Evolutionary conservation across 2,329 filamentous ascomycete genomes (phyloP).

Genomic region (Sclerotinia minor): DNA sequence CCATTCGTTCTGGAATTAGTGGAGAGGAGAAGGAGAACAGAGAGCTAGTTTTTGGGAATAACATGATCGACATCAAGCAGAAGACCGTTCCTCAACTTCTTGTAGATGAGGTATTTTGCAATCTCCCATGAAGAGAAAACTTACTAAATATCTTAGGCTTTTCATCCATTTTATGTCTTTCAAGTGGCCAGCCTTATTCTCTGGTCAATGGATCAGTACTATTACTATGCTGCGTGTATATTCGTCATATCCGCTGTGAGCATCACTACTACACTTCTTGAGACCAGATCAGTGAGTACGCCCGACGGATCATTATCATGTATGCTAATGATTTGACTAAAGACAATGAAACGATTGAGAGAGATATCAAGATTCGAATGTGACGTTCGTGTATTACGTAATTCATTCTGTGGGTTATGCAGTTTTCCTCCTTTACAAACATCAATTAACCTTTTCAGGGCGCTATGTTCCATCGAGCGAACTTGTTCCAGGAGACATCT

Average conservation of each 20-base stretch:
- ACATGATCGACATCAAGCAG: constrained; percentile 89
- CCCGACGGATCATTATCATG: constrained; percentile 15
- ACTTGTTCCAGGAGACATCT: constrained; percentile 92
- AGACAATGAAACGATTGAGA: constrained; percentile 85
- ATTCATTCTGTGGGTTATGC: constrained; percentile 77
- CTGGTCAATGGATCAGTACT: constrained; percentile 96
- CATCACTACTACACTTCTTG: constrained; percentile 83
- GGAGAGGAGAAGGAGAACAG: constrained; percentile 83
- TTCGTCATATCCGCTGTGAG: constrained; percentile 93
- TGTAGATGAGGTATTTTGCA: constrained; percentile 70
- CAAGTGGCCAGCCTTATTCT: constrained; percentile 91
- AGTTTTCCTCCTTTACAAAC: constrained; percentile 12
- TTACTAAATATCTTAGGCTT: constrained; percentile 66
- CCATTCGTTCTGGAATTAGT: constrained; percentile 77
- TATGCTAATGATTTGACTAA: constrained; percentile 17
- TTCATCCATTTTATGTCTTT: constrained; percentile 98
- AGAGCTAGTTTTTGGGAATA: constrained; percentile 83
- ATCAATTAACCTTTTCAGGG: constrained; percentile 51
- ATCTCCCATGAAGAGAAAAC: constrained; percentile 15
- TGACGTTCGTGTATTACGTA: constrained; percentile 87
- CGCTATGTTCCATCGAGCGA: constrained; percentile 82
- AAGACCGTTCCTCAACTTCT: constrained; percentile 82
- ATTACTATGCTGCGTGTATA: constrained; percentile 95
- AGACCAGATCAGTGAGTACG: constrained; percentile 73
- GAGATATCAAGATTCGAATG: constrained; percentile 96